Evolutionary conservation across 345 rosid genomes (phyloP).

Genomic region (Lepidium didymum): DNA sequence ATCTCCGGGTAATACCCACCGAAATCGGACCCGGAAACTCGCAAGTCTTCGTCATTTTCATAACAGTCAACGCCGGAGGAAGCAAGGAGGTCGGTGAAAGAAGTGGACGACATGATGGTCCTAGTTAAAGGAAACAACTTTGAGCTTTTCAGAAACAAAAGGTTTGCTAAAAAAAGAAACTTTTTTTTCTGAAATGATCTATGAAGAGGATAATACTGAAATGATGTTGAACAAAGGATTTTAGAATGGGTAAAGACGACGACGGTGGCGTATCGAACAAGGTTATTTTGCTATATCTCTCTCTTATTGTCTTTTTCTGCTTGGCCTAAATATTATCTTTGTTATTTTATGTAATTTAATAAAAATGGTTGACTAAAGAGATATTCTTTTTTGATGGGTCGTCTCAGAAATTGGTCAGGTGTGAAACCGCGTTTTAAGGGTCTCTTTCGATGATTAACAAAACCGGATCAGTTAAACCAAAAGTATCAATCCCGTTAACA

Average conservation of each 20-base stretch:
- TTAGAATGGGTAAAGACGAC: constrained; percentile 18
- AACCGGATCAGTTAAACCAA: constrained; percentile 9
- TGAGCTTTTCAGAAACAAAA: background rate
- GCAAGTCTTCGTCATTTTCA: constrained; percentile 27
- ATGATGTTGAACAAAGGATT: constrained; percentile 6
- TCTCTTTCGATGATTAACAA: constrained; percentile 18
- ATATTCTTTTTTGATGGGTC: constrained; percentile 9
- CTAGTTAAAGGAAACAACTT: constrained; percentile 13
- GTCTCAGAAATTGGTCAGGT: constrained; percentile 12
- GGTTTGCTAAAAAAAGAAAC: background rate
- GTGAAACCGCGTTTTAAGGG: constrained; percentile 26
- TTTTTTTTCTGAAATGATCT: constrained; percentile 15
- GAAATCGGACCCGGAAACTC: constrained; percentile 36
- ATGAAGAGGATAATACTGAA: constrained; percentile 5
- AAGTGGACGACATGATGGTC: constrained; percentile 27
- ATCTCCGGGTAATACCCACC: constrained; percentile 31
- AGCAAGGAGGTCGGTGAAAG: constrained; percentile 55
- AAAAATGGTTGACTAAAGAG: constrained; percentile 23
- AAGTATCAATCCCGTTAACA: background rate
- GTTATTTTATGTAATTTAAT: background rate
- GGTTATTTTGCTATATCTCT: background rate
- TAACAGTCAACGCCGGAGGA: constrained; percentile 31
- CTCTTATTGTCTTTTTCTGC: constrained; percentile 17
- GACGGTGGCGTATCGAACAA: constrained; percentile 33
- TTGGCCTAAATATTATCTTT: background rate